Conservation (phyloP, 352 stramenopile species). For the Halophytophthora batemanensis region DNA sequence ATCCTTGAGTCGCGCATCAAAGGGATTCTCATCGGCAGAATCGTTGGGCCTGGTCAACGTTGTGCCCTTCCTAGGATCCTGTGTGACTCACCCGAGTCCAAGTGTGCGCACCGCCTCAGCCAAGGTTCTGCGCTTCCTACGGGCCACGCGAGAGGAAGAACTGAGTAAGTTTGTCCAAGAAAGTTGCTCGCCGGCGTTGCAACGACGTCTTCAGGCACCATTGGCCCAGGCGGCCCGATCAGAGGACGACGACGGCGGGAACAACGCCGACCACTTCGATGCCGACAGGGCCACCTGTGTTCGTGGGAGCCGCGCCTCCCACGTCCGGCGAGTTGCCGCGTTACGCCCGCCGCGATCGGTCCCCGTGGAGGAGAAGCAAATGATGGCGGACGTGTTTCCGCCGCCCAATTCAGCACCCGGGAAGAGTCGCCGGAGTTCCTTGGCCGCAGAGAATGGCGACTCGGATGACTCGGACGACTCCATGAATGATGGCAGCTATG, state of each 20-base stretch:
- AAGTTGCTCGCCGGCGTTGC: conserved; percentile 53
- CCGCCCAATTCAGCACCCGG: conserved; percentile 66
- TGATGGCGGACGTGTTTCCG: conserved; percentile 60
- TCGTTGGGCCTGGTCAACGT: conserved; percentile 60
- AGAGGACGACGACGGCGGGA: conserved; percentile 35
- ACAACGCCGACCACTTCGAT: conserved; percentile 56
- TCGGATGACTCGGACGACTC: conserved; percentile 23
- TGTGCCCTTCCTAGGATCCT: conserved; percentile 70
- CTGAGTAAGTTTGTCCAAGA: conserved; percentile 49
- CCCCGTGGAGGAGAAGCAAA: conserved; percentile 58
- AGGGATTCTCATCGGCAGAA: conserved; percentile 24
- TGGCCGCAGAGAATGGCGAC: conserved; percentile 11
- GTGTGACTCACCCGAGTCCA: conserved; percentile 51
- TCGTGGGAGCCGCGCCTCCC: conserved; percentile 63
- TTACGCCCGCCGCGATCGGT: conserved; percentile 63
- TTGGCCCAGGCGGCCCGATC: conserved; percentile 22
- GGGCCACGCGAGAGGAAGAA: conserved; percentile 26
- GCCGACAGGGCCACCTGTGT: conserved; percentile 55
- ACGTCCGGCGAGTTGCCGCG: conserved; percentile 68
- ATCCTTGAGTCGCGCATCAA: conserved; percentile 4
- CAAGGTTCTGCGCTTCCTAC: conserved; percentile 49
- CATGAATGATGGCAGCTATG: conserved; percentile 36
- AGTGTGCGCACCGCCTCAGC: conserved; percentile 32
- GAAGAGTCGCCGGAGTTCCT: conserved; percentile 38
- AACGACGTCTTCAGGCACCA: conserved; percentile 53